Evolutionary conservation across 371 early-diverging fungal genomes (phyloP).

Genomic region (Lichtheimia ramosa): DNA sequence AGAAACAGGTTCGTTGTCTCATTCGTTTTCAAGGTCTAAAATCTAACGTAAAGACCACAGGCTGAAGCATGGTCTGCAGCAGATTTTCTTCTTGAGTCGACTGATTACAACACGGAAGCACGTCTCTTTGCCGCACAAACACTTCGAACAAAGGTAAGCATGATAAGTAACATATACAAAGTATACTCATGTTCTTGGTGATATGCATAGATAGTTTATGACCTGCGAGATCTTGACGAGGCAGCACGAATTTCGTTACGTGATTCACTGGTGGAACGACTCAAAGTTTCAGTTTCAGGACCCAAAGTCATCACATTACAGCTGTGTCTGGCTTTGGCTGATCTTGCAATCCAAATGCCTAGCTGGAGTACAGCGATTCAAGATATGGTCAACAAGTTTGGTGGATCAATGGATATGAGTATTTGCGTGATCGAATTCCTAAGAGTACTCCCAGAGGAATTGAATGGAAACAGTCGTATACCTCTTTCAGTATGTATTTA

Average conservation of each 20-base stretch:
- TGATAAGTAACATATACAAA: background rate
- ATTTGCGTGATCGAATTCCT: constrained; percentile 77
- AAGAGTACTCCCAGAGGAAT: constrained; percentile 87
- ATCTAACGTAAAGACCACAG: constrained; percentile 36
- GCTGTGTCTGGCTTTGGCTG: constrained; percentile 83
- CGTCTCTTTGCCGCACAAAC: constrained; percentile 93
- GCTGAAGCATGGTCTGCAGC: constrained; percentile 86
- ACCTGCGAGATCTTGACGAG: constrained; percentile 74
- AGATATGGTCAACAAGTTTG: constrained; percentile 65
- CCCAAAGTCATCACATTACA: constrained; percentile 75
- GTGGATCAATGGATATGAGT: constrained; percentile 55
- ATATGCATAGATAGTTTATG: constrained; percentile 68
- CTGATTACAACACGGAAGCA: constrained; percentile 57
- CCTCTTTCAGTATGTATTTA: constrained; percentile 52
- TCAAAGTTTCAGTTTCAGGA: constrained; percentile 48
- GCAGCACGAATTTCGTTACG: constrained; percentile 67
- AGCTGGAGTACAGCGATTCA: constrained; percentile 83
- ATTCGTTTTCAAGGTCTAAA: background rate
- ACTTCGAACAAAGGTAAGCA: constrained; percentile 80
- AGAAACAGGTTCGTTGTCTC: constrained; percentile 72
- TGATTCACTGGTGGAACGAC: constrained; percentile 74
- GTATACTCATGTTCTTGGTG: background rate
- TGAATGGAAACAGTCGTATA: constrained; percentile 65
- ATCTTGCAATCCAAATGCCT: constrained; percentile 79
- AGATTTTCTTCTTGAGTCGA: constrained; percentile 68